Percentiles rank a stretch among this genome's conserved stretches.
Conservation (phyloP, 768 basidiomycete genomes). For the Rhodotorula paludigena region DNA sequence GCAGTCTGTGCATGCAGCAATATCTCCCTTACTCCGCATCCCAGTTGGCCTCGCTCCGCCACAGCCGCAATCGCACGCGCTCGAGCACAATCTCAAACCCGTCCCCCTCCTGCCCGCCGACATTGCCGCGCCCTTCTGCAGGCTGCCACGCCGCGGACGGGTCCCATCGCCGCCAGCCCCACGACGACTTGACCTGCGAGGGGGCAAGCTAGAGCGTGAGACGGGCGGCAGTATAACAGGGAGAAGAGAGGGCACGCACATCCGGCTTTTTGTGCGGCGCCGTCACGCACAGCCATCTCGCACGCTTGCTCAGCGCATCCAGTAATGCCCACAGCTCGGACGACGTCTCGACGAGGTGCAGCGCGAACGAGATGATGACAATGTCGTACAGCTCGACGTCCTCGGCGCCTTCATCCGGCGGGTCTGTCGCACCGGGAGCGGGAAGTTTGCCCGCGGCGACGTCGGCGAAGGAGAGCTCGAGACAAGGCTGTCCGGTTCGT, state of each 20-base stretch:
- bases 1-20: too few relatives aligned
- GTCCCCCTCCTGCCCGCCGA: slow-evolving; percentile 31
- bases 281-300: slow-evolving; percentile 62
- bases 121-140: slow-evolving; percentile 2
- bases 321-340: slow-evolving; percentile 63
- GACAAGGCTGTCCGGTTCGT: slow-evolving; percentile 57
- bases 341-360: slow-evolving; percentile 62
- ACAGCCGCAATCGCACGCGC: slow-evolving; percentile 33
- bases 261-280: slow-evolving; percentile 75
- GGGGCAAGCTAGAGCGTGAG: neutral
- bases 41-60: slow-evolving; percentile 36
- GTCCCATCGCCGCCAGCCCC: slow-evolving; percentile 66
- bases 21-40: too few relatives aligned
- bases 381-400: slow-evolving; percentile 53
- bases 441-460: slow-evolving; percentile 49
- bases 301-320: slow-evolving; percentile 61
- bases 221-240: neutral
- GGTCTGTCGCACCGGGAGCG: neutral
- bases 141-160: slow-evolving; percentile 14
- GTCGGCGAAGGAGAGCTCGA: slow-evolving; percentile 60
- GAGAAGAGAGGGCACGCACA: slow-evolving; percentile 47
- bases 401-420: neutral
- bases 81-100: slow-evolving; percentile 40
- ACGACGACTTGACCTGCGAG: slow-evolving; percentile 59
- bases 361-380: slow-evolving; percentile 67